Conservation (phyloP, 768 basidiomycete species). For the Russula brevipes region DNA sequence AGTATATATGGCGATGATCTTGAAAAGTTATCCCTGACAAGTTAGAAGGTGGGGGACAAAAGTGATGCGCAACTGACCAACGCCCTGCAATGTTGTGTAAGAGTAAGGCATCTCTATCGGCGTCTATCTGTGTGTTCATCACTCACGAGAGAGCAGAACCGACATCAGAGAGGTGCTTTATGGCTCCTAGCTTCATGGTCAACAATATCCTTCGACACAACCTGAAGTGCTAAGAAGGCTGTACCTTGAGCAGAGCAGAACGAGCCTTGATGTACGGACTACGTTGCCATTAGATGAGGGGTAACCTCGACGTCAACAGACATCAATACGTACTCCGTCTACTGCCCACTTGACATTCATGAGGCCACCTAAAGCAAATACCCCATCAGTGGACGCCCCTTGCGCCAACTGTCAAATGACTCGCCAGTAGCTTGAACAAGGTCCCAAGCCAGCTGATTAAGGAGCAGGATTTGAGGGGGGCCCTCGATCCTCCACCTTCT, state of each 20-base stretch:
- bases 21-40: neutral
- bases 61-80: neutral
- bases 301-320: neutral
- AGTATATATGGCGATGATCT: neutral
- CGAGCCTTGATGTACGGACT: neutral
- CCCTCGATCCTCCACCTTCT: neutral
- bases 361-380: slow-evolving; percentile 31
- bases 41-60: neutral
- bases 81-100: neutral
- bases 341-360: slow-evolving; percentile 35
- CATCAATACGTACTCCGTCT: slow-evolving; percentile 28
- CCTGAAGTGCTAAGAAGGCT: too few species aligned
- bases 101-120: neutral
- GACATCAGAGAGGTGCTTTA: neutral
- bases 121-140: too few species aligned
- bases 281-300: neutral
- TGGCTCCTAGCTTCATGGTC: neutral
- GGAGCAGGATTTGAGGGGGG: slow-evolving; percentile 39
- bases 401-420: too few species aligned
- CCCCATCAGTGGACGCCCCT: neutral
- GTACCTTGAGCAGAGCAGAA: neutral
- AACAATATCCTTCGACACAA: neutral
- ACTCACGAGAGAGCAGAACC: neutral
- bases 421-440: slow-evolving; percentile 28
- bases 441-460: slow-evolving; percentile 28